Base-by-base conservation (phyloP, 305 asterid genomes). In the Fraxinus albicans region DNA sequence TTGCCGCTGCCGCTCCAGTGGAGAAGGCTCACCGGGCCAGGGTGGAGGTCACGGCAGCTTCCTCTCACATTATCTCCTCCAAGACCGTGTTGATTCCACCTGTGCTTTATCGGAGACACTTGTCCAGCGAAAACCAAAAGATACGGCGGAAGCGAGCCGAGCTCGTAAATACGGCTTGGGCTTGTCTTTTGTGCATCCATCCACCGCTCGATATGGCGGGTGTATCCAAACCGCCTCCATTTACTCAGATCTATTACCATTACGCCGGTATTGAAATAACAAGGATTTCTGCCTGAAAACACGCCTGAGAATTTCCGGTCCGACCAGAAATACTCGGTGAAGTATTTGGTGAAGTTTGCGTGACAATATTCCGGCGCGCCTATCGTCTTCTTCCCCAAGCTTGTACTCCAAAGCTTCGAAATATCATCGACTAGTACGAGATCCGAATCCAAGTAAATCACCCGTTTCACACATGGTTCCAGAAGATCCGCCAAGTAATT, bases 1-100 rank as follows among this genome's bases (percentile, higher is more conserved):
- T 96, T 96, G 63, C 99, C 98, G 81, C 93, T 87, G 50, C 99
- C 98, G 86, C 98, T 94, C 99, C 99, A 96, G 89, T 96, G 99
- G 31, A 96, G 97, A 6, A 94, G 88, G 88, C 99, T 96, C 80
- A 96, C 98, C 31, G 98, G 93, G 19, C 99, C 99, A 0, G 98
- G 88, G 47, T 96, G 99, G 17, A 96, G 94, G 82, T 94, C 91
- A 83, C 99, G 90, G 90, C 98, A 96, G 87, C 98, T 94, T 23
- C 98, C 99, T 29, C 87, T 84, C 10, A 96, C 97, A 73, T 94
- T 96, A 77, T 96, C 99, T 1, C 99, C 99, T 6, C 99, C 99
- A 85, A 96, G 83, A 1, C 99, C 98, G 78, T 96, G 99, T 81
- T 96, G 99, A 60, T 96, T 94, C 99, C 99, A 96, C 88, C 98